Evolutionary conservation across 1,284 basidiomycete species (phyloP), one percentile per base, ranked within the genome.

Genomic region (Sanghuangporus baumii): DNA sequence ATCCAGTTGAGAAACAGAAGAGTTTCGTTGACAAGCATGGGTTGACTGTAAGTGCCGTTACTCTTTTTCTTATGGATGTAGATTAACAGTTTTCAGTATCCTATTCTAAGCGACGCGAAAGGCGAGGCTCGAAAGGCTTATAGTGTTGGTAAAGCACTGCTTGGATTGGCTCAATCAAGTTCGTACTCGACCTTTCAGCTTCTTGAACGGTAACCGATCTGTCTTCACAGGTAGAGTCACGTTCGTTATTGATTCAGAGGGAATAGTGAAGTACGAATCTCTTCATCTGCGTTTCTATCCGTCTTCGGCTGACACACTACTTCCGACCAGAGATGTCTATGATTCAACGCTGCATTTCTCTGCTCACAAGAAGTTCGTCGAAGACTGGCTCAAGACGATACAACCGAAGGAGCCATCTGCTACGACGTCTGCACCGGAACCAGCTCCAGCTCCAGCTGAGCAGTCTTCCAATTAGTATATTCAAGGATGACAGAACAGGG

Each of bases 211-310:
- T 3, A 16, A 56, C 11, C 7, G 7, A 41, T 16, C 18, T 61
- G 20, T 38, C 38, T 60, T 48, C 9, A 26, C 60, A 66, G 86
- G 87, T 4, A 81, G 91, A 23, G 80, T 84, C 26, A 93, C 91
- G 0, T 88, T 91, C 71, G 78, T 92, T 68, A 85, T 93, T 61
- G 89, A 91, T 71, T 78, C 75, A 59, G 79, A 87, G 60, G 90
- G 91, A 3, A 74, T 84, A 54, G 76, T 93, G 37, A 79, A 81
- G 83, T 88, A 46, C 4, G 43, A 46, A 46, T 18, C 43, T 70
- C 34, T 79, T 60, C 60, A 46, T 31, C 51, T 31, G 41, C 40
- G 56, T 34, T 11, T 59, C 23, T 46, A 23, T 40, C 26, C 18
- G 43, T 31, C 26, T 31, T 31, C 26, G 5, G 6, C 37, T 40